Evolutionary conservation across 2,329 filamentous ascomycete genomes (phyloP), one percentile per base, ranked within the genome.

Genomic region (Sclerotinia spermophila): DNA sequence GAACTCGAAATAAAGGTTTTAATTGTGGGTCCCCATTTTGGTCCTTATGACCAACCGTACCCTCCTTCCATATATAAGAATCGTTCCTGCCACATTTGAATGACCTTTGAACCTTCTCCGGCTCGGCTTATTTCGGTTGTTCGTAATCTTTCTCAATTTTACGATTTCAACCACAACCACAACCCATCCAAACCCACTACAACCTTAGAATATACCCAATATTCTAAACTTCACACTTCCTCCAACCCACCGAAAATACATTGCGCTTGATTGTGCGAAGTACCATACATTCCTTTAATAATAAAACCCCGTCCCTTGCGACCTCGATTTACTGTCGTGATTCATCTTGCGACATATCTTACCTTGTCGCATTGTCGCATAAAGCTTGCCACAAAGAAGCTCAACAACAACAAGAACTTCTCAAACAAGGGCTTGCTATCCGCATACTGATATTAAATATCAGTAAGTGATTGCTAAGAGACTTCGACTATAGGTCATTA

Each of bases 281-380:
- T 67, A 67, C 35, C 35, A 30, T 60, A 55, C 69, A 70, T 67
- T 70, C 69, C 65, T 70, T 70, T 70, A 45, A 70, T 70, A 60
- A 33, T 53, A 51, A 15, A 42, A 21, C 15, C 13, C 17, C 44
- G 33, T 61, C 53, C 24, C 11, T 59, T 4, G 51, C 62, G 53
- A 48, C 62, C 15, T 40, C 51, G 40, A 42, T n/a, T 45, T 40
- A 11, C 33, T 21, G 38, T 69, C 58, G 44, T 33, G 21, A 53
- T 48, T 40, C 21, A 48, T 33, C 21, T 67, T 10, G 68, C 68
- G 61, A 70, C 68, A n/a, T 24, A 58, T 30, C 38, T 33, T 17
- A 27, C 15, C 48, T 42, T 17, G 30, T 67, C 51, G 55, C 62
- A 60, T 55, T 27, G n/a, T 53, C 48, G n/a, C 48, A 65, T 3